Conservation (phyloP, 306 rosid species). For the Phaseolus lunatus region DNA sequence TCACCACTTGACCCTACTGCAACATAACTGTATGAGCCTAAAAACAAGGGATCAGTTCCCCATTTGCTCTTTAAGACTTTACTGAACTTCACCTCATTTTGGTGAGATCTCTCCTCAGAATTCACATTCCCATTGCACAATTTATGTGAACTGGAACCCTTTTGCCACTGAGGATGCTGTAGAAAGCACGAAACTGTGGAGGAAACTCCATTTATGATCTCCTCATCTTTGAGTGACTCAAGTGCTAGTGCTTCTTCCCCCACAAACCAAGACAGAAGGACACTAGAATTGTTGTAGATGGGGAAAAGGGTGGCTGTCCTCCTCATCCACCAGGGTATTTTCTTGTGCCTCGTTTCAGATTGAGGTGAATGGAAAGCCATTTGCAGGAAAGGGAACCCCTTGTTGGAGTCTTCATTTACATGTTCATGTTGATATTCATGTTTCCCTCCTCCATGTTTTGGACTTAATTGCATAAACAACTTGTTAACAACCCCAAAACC, state of each 20-base stretch:
- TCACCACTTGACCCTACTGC: slow-evolving; percentile 92
- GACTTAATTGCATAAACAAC: slow-evolving; percentile 76
- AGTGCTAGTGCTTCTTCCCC: slow-evolving; percentile 88
- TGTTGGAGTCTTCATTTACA: slow-evolving; percentile 35
- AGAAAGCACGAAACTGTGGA: slow-evolving; percentile 65
- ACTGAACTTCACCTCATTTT: slow-evolving; percentile 56
- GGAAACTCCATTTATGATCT: slow-evolving; percentile 74
- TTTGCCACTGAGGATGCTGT: slow-evolving; percentile 42
- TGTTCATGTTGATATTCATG: slow-evolving; percentile 1
- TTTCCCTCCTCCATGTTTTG: slow-evolving; percentile 29
- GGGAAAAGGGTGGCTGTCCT: slow-evolving; percentile 79
- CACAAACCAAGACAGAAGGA: slow-evolving; percentile 86
- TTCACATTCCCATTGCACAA: slow-evolving; percentile 57
- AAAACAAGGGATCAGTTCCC: slow-evolving; percentile 86
- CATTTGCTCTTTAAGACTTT: slow-evolving; percentile 76
- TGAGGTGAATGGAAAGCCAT: slow-evolving; percentile 76
- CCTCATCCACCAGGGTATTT: slow-evolving; percentile 96
- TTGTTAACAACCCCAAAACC: slow-evolving; percentile 99
- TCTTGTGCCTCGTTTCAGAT: slow-evolving; percentile 67
- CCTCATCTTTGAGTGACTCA: slow-evolving; percentile 75
- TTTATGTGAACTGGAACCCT: slow-evolving; percentile 43
- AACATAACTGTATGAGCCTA: slow-evolving; percentile 88
- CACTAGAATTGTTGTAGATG: slow-evolving; percentile 70
- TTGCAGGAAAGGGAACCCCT: slow-evolving; percentile 67
- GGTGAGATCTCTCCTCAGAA: slow-evolving; percentile 38